These are phyloP conservation scores for Corchorus olitorius DNA, from an alignment of 345 rosid genomes.

Conservation along the genomic window DNA sequence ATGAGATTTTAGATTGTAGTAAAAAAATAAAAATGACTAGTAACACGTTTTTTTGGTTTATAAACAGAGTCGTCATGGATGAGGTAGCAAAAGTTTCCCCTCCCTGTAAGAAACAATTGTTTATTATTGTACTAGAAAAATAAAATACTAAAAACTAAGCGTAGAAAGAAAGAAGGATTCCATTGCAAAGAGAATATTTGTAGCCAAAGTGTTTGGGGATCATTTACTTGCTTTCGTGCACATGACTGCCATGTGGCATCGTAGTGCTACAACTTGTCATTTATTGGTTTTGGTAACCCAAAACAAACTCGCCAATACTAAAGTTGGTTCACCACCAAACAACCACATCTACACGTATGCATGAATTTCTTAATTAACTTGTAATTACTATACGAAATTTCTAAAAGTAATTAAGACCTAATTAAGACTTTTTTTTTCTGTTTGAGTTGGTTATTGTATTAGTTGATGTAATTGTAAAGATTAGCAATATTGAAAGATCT, in stretches of 20 bases:
- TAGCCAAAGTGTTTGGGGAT: background rate
- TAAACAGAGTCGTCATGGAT: conserved; percentile 23
- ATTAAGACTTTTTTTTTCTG: too few species aligned
- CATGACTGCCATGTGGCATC: conserved; percentile 28
- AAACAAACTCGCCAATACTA: background rate
- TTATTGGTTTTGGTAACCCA: conserved; percentile 15
- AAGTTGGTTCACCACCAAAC: conserved; percentile 21
- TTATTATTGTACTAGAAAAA: background rate
- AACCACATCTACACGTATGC: background rate
- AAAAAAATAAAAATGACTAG: too few species aligned
- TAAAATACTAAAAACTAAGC: background rate
- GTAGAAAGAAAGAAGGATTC: background rate
- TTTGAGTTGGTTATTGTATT: too few species aligned
- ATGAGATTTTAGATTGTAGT: too few species aligned
- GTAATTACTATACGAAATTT: background rate
- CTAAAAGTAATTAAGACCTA: background rate
- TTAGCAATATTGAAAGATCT: too few species aligned
- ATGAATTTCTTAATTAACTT: background rate
- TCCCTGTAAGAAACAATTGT: background rate
- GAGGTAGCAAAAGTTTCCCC: conserved; percentile 11
- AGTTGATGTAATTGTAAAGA: too few species aligned
- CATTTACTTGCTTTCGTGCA: conserved; percentile 15
- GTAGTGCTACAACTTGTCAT: conserved; percentile 7
- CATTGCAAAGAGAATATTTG: conserved; percentile 22
- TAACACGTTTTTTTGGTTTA: background rate